These are phyloP conservation scores for Stentor coeruleus DNA, from an alignment of 73 alveolate species.

Conservation along the genomic window DNA sequence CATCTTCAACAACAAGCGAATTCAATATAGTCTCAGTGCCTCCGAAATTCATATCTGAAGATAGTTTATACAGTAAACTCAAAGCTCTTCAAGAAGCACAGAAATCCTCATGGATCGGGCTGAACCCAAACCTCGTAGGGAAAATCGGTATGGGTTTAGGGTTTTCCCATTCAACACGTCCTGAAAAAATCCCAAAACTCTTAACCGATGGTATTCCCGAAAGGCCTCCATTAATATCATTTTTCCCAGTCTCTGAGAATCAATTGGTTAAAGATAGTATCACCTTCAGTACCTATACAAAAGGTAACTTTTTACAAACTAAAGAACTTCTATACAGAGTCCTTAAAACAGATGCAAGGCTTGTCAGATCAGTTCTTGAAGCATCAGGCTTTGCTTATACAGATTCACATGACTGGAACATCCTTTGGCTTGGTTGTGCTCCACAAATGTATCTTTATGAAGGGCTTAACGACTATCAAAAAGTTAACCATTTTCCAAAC, in stretches of 20 bases:
- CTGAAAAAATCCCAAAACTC: not conserved
- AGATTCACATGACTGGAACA: constrained; percentile 55
- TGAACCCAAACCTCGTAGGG: not conserved
- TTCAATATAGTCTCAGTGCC: constrained; percentile 17
- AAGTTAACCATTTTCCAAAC: constrained; percentile 77
- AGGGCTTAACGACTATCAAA: constrained; percentile 65
- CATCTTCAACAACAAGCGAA: not conserved
- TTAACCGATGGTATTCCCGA: not conserved
- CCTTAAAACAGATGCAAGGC: constrained; percentile 24
- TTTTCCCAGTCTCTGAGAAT: constrained; percentile 15
- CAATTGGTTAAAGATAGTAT: constrained; percentile 13
- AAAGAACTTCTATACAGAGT: constrained; percentile 20
- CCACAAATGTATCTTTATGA: constrained; percentile 55
- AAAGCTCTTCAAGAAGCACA: not conserved
- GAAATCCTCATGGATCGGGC: constrained; percentile 12
- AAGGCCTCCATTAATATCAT: constrained; percentile 6
- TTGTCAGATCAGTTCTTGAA: constrained; percentile 31
- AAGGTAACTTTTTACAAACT: not conserved
- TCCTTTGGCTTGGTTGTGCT: constrained; percentile 57
- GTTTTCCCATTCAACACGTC: constrained; percentile 14
- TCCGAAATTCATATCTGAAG: constrained; percentile 6
- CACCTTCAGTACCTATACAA: not conserved
- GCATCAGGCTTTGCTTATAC: constrained; percentile 24
- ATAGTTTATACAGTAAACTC: not conserved
- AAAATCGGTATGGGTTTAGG: not conserved